Percentiles rank a stretch among this genome's conserved stretches.
These are phyloP conservation scores for Talaromyces proteolyticus DNA, from an alignment of 495 filamentous ascomycete species.

Conservation along the genomic window DNA sequence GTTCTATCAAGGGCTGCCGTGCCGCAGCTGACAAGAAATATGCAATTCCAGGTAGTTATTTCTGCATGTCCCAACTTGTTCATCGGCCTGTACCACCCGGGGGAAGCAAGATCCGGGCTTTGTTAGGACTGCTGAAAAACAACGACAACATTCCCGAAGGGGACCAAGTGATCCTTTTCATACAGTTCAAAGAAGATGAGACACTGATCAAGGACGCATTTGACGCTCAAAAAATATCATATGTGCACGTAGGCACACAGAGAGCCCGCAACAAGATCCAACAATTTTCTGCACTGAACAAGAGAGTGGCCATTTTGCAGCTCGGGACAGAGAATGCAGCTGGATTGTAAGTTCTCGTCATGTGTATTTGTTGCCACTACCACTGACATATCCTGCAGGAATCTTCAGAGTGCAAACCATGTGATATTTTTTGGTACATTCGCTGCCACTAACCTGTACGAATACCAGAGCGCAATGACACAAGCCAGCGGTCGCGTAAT, in stretches of 20 bases:
- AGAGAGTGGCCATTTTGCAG: conserved; percentile 60
- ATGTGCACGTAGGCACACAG: conserved; percentile 20
- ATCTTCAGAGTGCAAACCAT: conserved; percentile 71
- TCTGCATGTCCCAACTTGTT: conserved; percentile 1
- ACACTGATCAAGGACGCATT: conserved; percentile 24
- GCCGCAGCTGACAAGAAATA: conserved; percentile 16
- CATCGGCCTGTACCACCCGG: conserved; percentile 7
- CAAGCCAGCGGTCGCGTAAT: conserved; percentile 68
- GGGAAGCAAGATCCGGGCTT: conserved; percentile 41
- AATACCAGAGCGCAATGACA: conserved; percentile 54
- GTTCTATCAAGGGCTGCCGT: conserved; percentile 22
- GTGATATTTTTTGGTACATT: conserved; percentile 67
- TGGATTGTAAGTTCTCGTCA: conserved; percentile 52
- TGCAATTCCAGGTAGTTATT: conserved; percentile 20
- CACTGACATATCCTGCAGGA: conserved; percentile 36
- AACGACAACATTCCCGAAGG: conserved; percentile 21
- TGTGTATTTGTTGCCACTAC: conserved; percentile 4
- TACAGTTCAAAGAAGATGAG: conserved; percentile 43
- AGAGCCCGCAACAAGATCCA: conserved; percentile 28
- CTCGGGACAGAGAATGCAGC: conserved; percentile 58
- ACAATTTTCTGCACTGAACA: conserved; percentile 32
- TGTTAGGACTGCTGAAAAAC: conserved; percentile 36
- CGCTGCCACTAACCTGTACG: conserved; percentile 44
- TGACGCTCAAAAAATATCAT: conserved; percentile 19
- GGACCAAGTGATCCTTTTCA: conserved; percentile 48